These are phyloP conservation scores for Pisolithus marmoratus DNA, from an alignment of 768 basidiomycete genomes.

Conservation along the genomic window DNA sequence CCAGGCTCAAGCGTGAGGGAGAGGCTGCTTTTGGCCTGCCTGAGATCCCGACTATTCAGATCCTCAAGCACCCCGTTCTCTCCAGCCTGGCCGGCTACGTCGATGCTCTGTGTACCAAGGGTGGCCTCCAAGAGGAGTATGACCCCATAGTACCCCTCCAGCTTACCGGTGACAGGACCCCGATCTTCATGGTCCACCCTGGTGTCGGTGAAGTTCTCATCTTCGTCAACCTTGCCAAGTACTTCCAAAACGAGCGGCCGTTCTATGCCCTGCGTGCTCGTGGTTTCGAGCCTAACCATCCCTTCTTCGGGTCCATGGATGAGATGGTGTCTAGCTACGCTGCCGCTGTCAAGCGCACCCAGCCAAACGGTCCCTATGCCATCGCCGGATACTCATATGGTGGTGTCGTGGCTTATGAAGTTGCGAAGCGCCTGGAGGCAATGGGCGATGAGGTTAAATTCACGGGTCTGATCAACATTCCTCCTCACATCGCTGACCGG, in stretches of 20 bases:
- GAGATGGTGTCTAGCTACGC: constrained; percentile 38
- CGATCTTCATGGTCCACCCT: constrained; percentile 39
- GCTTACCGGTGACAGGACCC: constrained; percentile 31
- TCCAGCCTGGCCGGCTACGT: constrained; percentile 26
- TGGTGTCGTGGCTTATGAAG: constrained; percentile 39
- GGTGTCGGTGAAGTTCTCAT: constrained; percentile 36
- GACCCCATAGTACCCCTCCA: constrained; percentile 36
- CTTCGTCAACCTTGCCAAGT: constrained; percentile 37
- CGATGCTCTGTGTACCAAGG: constrained; percentile 18
- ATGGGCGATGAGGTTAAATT: constrained; percentile 34
- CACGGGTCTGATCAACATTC: constrained; percentile 38
- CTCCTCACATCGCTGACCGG: constrained; percentile 36
- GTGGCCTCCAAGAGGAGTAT: constrained; percentile 18
- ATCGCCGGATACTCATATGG: constrained; percentile 44
- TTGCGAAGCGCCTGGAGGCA: constrained; percentile 32
- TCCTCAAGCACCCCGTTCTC: constrained; percentile 29
- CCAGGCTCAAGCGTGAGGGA: constrained; percentile 18
- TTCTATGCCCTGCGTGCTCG: constrained; percentile 41
- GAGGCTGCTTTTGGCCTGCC: constrained; percentile 18
- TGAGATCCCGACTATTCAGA: constrained; percentile 30
- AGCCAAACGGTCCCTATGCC: constrained; percentile 35
- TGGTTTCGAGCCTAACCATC: constrained; percentile 37
- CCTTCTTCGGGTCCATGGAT: constrained; percentile 29
- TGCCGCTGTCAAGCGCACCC: constrained; percentile 27
- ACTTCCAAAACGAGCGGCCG: constrained; percentile 34